These are phyloP conservation scores for Rhizomucor miehei DNA, from an alignment of 371 early-diverging fungal species.

Conservation along the genomic window DNA sequence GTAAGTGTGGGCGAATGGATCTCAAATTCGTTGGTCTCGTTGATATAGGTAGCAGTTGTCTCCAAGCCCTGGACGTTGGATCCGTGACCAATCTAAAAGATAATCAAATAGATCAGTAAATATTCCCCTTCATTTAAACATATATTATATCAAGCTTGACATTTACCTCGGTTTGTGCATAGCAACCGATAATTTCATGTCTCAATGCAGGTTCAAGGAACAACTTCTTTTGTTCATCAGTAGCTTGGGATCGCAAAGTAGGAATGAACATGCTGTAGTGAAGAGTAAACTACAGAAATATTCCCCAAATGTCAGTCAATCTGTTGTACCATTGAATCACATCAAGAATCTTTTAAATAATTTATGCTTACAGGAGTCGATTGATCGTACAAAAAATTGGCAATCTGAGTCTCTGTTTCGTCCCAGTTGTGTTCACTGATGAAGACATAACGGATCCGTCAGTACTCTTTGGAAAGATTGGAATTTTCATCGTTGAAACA, in stretches of 20 bases:
- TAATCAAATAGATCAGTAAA: neutral
- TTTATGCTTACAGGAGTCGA: slow-evolving; percentile 34
- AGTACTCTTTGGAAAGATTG: no score
- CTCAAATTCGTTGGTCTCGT: slow-evolving; percentile 81
- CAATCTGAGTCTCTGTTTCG: slow-evolving; percentile 35
- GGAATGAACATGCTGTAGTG: slow-evolving; percentile 79
- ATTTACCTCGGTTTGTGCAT: slow-evolving; percentile 76
- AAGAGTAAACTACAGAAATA: slow-evolving; percentile 28
- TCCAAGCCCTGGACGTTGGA: slow-evolving; percentile 87
- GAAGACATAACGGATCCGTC: neutral
- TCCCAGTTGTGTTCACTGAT: slow-evolving; percentile 48
- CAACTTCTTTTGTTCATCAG: slow-evolving; percentile 74
- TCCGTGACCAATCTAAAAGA: slow-evolving; percentile 64
- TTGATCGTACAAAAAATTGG: slow-evolving; percentile 44
- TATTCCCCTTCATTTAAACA: neutral
- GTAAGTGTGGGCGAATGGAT: slow-evolving; percentile 82
- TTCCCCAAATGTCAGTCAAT: neutral
- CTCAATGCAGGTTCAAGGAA: slow-evolving; percentile 72
- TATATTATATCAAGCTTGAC: neutral
- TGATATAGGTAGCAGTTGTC: slow-evolving; percentile 84
- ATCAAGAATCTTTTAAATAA: neutral
- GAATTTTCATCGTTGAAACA: no score
- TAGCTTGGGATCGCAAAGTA: slow-evolving; percentile 69
- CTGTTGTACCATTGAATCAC: neutral
- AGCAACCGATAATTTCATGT: slow-evolving; percentile 82